These are phyloP conservation scores for Tricholoma bakamatsutake DNA, from an alignment of 768 basidiomycete genomes.

Conservation along the genomic window DNA sequence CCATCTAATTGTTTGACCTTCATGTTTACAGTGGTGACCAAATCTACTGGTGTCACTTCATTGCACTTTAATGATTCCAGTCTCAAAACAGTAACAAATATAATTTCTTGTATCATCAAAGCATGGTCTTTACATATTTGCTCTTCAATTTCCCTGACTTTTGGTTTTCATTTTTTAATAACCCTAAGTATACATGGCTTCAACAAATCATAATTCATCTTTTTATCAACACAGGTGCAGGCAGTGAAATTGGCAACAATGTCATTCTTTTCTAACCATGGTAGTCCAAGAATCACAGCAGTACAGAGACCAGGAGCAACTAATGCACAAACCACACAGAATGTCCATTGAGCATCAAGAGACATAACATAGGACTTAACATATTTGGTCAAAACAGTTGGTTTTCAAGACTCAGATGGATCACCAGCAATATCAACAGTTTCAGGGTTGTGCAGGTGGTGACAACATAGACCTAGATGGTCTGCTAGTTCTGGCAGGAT, in stretches of 20 bases:
- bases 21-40: neutral
- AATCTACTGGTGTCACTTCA: neutral
- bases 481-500: constrained; percentile 22
- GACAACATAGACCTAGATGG: too few species aligned
- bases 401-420: neutral
- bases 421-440: constrained; percentile 7
- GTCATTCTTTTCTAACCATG: constrained; percentile 30
- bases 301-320: neutral
- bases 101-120: neutral
- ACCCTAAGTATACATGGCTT: neutral
- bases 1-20: neutral
- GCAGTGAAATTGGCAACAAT: too few species aligned
- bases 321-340: neutral
- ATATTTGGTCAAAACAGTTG: too few species aligned
- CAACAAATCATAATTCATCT: too few species aligned
- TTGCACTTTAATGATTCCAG: neutral
- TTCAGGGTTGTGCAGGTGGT: neutral
- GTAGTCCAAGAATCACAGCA: constrained; percentile 9
- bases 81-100: neutral
- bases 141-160: too few species aligned
- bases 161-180: neutral
- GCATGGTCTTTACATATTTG: neutral
- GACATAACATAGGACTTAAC: neutral
- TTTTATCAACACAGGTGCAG: constrained; percentile 10
- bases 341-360: neutral